phyloP scores from a whole-genome alignment of 106 monocot genomes.

The Dactylorhiza incarnata region DNA sequence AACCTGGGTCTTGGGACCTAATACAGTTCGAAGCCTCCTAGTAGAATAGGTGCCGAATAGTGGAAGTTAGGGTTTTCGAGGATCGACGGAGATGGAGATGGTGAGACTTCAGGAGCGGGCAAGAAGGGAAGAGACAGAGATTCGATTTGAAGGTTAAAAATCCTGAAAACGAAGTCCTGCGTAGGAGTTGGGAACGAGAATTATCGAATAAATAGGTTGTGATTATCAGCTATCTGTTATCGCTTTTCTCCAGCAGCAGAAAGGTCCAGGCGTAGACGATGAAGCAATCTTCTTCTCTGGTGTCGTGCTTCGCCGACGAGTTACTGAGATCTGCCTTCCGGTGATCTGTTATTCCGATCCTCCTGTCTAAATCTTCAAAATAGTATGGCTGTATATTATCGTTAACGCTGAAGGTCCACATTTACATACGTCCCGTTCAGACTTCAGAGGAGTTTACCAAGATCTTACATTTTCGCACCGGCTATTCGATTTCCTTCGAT shows the following conservation, averaged over 20 bases:
- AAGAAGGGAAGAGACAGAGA: not conserved
- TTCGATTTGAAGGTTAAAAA: not conserved
- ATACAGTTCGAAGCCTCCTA: not conserved
- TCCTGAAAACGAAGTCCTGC: not conserved
- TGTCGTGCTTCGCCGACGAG: not conserved
- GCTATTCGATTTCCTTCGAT: too few species aligned
- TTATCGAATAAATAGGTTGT: not conserved
- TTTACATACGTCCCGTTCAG: too few species aligned
- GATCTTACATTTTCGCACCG: too few species aligned
- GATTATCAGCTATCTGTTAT: not conserved
- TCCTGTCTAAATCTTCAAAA: too few species aligned
- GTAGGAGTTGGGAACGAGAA: not conserved
- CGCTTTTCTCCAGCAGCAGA: not conserved
- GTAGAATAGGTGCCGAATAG: not conserved
- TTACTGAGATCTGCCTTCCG: not conserved
- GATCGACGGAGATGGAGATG: conserved; percentile 1
- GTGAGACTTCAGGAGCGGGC: not conserved
- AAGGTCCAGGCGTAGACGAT: not conserved
- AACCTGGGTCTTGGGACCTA: not conserved
- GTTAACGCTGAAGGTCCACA: too few species aligned
- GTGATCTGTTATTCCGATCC: not conserved
- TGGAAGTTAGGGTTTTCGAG: not conserved
- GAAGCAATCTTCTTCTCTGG: not conserved
- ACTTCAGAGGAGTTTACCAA: too few species aligned
- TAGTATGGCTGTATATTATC: too few species aligned